Base-by-base conservation (phyloP, 2,329 filamentous ascomycete genomes). In the Plectosphaerella cucumerina region DNA sequence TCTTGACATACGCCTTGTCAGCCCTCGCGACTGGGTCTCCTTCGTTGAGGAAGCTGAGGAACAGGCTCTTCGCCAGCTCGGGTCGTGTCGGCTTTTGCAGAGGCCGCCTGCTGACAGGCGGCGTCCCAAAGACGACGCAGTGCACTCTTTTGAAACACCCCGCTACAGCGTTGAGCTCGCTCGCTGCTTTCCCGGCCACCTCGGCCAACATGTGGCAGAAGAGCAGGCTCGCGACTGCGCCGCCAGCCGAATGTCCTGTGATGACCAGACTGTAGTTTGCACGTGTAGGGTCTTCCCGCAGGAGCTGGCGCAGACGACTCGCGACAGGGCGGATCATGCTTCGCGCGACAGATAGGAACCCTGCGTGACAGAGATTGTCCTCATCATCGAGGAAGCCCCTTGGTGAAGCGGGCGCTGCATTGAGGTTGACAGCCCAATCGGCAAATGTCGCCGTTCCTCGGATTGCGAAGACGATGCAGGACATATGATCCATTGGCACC, bases 381-480 rank as follows among this genome's bases (percentile, higher is more conserved):
- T 76, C 66, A 58, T 95, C 90, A 61, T 95, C 90, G 22, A 96
- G 74, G 63, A 95, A 94, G 1, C 80, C 81, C 0, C 62, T 64
- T 0, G 90, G 89, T 2, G 82, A 75, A 0, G 79, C 74, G 0
- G 89, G 89, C 0, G 79, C 82, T 2, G 81, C 81, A 47, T 88
- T 82, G 49, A 94, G 77, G 65, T 96, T 95, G 44, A 94, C 87
- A 2, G 87, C 81, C 90, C 90, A 96, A 69, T 96, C 90, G 72
- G 88, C 84, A 59, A 94, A 88, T 6, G 82, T 87, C 21, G 89
- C 83, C 1, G 85, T 90, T 18, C 90, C 90, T 18, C 90, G 82
- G 55, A 96, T 89, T 14, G 90, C 89, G 60, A 96, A 89, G 11
- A 95, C 86, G 50, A 96, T 86, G 17, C 86, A 85, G 62, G 89